Evolutionary conservation across 2,329 filamentous ascomycete species (phyloP), one percentile per base, ranked within the genome.

Genomic region (Xylariaceae sp.): DNA sequence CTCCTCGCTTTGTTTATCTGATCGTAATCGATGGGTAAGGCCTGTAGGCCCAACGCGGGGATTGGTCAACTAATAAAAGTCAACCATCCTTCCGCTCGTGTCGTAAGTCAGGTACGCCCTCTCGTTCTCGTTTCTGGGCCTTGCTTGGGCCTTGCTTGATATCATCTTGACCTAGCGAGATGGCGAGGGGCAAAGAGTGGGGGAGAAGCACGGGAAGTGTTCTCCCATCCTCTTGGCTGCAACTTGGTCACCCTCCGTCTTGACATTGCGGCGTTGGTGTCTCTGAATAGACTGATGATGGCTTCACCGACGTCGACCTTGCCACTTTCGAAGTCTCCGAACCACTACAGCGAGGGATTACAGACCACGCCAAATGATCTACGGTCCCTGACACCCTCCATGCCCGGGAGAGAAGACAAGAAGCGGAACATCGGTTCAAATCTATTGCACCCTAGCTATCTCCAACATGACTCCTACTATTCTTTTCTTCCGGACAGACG

Each of bases 381-480:
- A 13, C 9, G 18, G 18, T 35, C 51, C 5, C 13, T 50, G 7
- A 53, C 18, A 10, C 9, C 39, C 3, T 39, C 56, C 8, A 37
- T 9, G 7, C 17, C 42, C 8, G 50, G 17, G 9, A 59, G 45
- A 17, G 48, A 52, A n/a, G 45, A 23, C 53, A 59, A 59, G 15
- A 35, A 48, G 45, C 55, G 50, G n/a, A 48, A 48, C 17, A 51
- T 49, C 18, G 30, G 44, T 6, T n/a, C 47, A 11, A 34, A 45
- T 37, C 63, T 73, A 4, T 63, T 75, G 8, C 67, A 70, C 50
- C 71, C 71, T 3, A 69, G 71, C 23, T 58, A 66, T 11, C 70
- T 75, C 53, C 72, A 76, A 52, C 72, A 74, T 4, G 57, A 76
- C 0, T 77, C 80, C 1, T 72, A 77, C 1, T 72, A 77, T 60